Base-by-base conservation (phyloP, 176 grass and related monocot genomes). In the Rhynchospora tenuis region DNA sequence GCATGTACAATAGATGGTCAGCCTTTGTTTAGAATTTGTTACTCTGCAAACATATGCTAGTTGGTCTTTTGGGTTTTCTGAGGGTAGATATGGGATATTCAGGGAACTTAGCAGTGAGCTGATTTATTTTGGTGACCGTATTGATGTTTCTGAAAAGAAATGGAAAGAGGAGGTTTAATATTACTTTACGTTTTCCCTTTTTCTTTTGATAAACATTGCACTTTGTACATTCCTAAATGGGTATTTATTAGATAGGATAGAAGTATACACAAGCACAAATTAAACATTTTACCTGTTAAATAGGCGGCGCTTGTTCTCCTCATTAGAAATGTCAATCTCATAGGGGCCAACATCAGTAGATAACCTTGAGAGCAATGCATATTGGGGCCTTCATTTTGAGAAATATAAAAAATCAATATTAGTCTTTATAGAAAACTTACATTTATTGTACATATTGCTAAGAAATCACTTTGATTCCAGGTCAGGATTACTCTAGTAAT, bases 291-390 rank as follows among this genome's bases (percentile, higher is more conserved):
- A 98, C 95, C 92, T 94, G 79, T 98, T 95, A 28, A 91, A 82
- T 31, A 98, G 93, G 81, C 93, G 89, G 83, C 93, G 96, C 70
- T 89, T 90, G 84, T 89, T 93, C 82, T 98, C 96, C 80, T 91
- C 91, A 64, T 73, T 78, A 33, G 91, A 91, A 43, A 98, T 84
- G 83, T 95, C 89, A 63, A 89, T 16, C 13, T 90, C 79, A 27
- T 69, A 33, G 45, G 80, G 80, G 20, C 50, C 22, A 1, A 4
- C 0, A 50, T 71, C 20, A 7, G 88, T 73, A 7, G 62, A 84
- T 52, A 86, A 81, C 5, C 44, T 26, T 55, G 81, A 90, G 33
- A 86, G 55, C 33, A 78, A 31, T 86, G 73, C 84, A 54, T 78
- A 67, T 27, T 81, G 84, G 20, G 55, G 28, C 78, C 63, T 84